These are phyloP conservation scores for Mariannaea sp. DNA, from an alignment of 2,329 filamentous ascomycete species.

Conservation along the genomic window DNA sequence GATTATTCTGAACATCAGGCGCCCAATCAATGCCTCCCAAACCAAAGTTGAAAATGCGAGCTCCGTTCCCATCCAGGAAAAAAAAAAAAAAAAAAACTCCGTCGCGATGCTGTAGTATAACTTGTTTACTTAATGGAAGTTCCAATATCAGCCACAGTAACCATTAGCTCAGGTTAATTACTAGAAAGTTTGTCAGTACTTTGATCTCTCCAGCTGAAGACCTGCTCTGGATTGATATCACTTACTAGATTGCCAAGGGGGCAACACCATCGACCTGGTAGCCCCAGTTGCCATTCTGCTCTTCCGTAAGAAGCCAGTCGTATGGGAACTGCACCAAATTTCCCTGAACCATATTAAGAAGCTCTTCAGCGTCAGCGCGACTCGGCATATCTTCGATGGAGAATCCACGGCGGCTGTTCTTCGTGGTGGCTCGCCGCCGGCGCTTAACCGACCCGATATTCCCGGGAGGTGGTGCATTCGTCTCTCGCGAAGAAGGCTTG, in stretches of 20 bases:
- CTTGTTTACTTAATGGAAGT: neutral
- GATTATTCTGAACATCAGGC: conserved; percentile 18
- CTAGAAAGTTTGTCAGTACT: conserved; percentile 41
- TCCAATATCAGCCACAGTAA: conserved; percentile 11
- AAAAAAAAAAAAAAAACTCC: no score
- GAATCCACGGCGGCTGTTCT: conserved; percentile 67
- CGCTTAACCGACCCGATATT: conserved; percentile 59
- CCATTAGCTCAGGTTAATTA: conserved; percentile 37
- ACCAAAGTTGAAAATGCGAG: conserved; percentile 17
- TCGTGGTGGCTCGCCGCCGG: conserved; percentile 72
- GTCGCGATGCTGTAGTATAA: conserved; percentile 29
- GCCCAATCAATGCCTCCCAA: conserved; percentile 27
- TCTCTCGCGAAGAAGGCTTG: conserved; percentile 49
- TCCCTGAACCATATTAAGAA: conserved; percentile 83
- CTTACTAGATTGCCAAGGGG: conserved; percentile 95
- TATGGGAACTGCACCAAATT: conserved; percentile 92
- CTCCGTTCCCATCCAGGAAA: no score
- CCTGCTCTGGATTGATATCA: conserved; percentile 30
- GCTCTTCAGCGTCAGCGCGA: conserved; percentile 76
- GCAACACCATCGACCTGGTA: conserved; percentile 96
- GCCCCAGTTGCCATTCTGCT: conserved; percentile 92
- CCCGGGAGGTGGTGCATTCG: conserved; percentile 39
- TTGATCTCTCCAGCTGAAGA: neutral
- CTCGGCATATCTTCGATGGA: conserved; percentile 76
- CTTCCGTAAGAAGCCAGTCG: conserved; percentile 91